Conservation (phyloP, 2,329 filamentous ascomycete genomes). For the Fusarium tanahbumbuense region DNA sequence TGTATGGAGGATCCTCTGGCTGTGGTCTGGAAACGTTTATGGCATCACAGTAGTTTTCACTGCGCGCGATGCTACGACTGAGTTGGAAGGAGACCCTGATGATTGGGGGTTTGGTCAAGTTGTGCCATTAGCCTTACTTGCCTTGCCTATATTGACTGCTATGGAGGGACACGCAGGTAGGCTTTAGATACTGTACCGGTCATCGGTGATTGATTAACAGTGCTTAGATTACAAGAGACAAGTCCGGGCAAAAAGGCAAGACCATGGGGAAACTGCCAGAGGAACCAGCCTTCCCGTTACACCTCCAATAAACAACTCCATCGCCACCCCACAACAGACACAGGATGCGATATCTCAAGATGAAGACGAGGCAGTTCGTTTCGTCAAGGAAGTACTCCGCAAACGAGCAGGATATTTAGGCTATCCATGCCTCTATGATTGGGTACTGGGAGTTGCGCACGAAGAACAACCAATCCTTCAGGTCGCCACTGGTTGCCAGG, state of each 20-base stretch:
- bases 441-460: not conserved
- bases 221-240: not conserved
- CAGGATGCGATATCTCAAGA: not conserved
- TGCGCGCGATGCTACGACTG: rapidly evolving
- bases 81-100: not conserved
- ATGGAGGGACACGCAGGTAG: not conserved
- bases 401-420: rapidly evolving
- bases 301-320: not conserved
- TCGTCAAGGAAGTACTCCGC: rapidly evolving
- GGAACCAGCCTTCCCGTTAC: not conserved
- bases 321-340: not conserved
- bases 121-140: not conserved
- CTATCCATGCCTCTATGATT: not conserved
- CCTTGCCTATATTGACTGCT: not conserved
- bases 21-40: not conserved
- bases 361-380: rapidly evolving
- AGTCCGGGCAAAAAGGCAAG: not conserved
- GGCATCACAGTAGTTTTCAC: not conserved
- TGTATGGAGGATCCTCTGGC: not conserved
- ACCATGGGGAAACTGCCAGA: not conserved
- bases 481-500: not conserved
- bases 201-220: rapidly evolving
- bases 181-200: rapidly evolving
- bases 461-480: not conserved
- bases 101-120: not conserved